These are phyloP conservation scores for Arxiozyma bovina DNA, from an alignment of 1,139 yeast genomes.

Conservation along the genomic window DNA sequence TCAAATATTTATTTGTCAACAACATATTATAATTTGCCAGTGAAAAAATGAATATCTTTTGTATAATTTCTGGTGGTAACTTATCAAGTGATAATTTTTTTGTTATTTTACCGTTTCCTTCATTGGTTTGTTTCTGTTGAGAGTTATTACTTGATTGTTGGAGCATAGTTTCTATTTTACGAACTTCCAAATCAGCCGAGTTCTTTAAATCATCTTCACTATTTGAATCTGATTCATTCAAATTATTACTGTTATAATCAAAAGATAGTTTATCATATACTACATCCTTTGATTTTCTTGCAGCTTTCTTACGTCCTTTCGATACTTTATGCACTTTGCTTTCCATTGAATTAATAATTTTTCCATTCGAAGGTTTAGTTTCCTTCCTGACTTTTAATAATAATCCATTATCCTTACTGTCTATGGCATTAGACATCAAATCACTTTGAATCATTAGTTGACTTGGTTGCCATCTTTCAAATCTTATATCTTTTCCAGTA, in stretches of 20 bases:
- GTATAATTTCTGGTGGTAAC: conserved; percentile 17
- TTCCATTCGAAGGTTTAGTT: not conserved
- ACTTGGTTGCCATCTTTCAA: not conserved
- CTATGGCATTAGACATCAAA: too few species aligned
- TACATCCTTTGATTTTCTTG: not conserved
- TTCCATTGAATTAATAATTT: not conserved
- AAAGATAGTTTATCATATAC: not conserved
- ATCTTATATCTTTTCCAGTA: not conserved
- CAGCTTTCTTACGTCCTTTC: not conserved
- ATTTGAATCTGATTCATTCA: not conserved
- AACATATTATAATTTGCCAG: conserved; percentile 11
- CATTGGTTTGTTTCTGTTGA: not conserved
- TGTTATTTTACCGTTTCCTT: not conserved
- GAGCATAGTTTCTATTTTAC: too few species aligned
- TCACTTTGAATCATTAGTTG: too few species aligned
- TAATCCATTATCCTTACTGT: not conserved
- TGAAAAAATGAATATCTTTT: conserved; percentile 16
- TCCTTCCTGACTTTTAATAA: too few species aligned
- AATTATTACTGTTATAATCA: too few species aligned
- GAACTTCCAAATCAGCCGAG: not conserved
- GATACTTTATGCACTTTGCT: not conserved
- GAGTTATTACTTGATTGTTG: not conserved
- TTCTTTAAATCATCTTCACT: not conserved
- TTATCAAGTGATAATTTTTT: conserved; percentile 2
- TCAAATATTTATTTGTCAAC: conserved; percentile 11